These are phyloP conservation scores for Plasmodium cynomolgi DNA, from an alignment of 169 alveolate genomes.

Conservation along the genomic window DNA sequence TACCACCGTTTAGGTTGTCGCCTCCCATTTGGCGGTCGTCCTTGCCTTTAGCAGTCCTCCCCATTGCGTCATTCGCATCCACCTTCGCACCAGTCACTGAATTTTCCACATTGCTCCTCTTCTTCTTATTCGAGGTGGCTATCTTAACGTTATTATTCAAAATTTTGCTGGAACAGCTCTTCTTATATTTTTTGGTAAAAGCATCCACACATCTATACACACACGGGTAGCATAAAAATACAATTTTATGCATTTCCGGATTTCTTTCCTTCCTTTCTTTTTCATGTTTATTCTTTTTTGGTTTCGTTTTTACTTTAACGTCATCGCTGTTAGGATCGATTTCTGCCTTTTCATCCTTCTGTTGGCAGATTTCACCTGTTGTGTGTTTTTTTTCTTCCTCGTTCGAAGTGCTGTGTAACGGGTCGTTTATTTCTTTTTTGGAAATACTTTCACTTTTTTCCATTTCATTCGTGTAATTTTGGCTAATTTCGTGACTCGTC, in stretches of 20 bases:
- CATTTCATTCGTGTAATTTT: background rate
- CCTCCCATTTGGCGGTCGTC: background rate
- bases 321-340: background rate
- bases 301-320: conserved; percentile 20
- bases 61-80: background rate
- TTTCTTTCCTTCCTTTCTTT: conserved; percentile 30
- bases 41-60: background rate
- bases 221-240: conserved; percentile 70
- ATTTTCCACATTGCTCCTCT: background rate
- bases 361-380: background rate
- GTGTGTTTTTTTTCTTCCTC: background rate
- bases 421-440: background rate
- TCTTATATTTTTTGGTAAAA: conserved; percentile 58
- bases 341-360: background rate
- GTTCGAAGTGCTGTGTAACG: background rate
- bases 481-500: background rate
- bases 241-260: conserved; percentile 36
- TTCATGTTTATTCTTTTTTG: conserved; percentile 35
- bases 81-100: background rate
- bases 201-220: conserved; percentile 65
- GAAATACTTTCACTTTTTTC: background rate
- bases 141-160: conserved; percentile 68
- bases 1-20: background rate
- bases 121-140: conserved; percentile 52
- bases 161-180: conserved; percentile 55